These are phyloP conservation scores for Diplodia corticola DNA, from an alignment of 2,329 filamentous ascomycete species.

Conservation along the genomic window DNA sequence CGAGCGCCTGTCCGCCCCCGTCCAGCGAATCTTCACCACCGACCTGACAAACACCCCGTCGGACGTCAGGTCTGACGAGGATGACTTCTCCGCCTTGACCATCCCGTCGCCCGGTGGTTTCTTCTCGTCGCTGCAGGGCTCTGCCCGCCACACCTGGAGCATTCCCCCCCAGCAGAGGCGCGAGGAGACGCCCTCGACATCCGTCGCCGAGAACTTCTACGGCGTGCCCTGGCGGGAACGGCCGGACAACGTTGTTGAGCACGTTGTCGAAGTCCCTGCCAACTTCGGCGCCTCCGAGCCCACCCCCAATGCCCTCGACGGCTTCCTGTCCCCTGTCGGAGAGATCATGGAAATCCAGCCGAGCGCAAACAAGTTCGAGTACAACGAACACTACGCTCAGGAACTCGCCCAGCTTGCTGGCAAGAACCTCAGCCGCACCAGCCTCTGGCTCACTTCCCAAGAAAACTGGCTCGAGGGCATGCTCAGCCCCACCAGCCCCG, in stretches of 20 bases:
- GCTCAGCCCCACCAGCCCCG: conserved; percentile 26
- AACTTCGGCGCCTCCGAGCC: conserved; percentile 8
- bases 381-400: conserved; percentile 72
- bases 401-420: conserved; percentile 71
- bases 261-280: conserved; percentile 22
- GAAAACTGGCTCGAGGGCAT: conserved; percentile 66
- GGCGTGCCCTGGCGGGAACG: conserved; percentile 68
- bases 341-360: conserved; percentile 59
- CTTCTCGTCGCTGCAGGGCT: conserved; percentile 79
- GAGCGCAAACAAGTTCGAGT: conserved; percentile 67
- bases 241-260: conserved; percentile 19
- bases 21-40: conserved; percentile 13
- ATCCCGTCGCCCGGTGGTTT: conserved; percentile 91
- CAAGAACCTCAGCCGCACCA: conserved; percentile 80
- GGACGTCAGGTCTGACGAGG: conserved; percentile 33
- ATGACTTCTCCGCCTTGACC: conserved; percentile 76
- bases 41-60: conserved; percentile 7
- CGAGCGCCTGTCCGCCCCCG: not conserved
- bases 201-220: conserved; percentile 91
- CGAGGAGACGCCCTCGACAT: conserved; percentile 70
- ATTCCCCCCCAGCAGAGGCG: conserved; percentile 39
- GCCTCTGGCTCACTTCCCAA: conserved; percentile 82
- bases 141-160: conserved; percentile 80
- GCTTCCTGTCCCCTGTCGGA: conserved; percentile 44
- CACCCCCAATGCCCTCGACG: conserved; percentile 59